Conservation (phyloP, 225 moss, liverwort and hornwort species). For the Pseudoscleropodium purum region DNA sequence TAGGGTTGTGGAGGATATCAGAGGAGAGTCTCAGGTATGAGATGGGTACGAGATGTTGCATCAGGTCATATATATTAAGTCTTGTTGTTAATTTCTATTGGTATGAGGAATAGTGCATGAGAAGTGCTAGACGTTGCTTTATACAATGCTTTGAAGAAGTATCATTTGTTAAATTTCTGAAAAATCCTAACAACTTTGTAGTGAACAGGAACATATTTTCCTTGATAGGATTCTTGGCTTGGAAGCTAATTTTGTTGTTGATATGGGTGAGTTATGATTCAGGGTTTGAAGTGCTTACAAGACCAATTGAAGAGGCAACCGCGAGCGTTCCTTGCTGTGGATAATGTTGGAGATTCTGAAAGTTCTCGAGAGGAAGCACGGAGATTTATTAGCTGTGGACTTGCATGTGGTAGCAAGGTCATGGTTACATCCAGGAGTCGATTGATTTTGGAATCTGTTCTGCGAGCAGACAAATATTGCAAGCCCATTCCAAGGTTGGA, state of each 20-base stretch:
- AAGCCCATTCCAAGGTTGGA: neutral
- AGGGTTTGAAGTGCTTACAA: neutral
- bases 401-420: neutral
- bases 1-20: fast-evolving
- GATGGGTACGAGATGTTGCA: neutral
- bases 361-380: neutral
- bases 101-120: neutral
- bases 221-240: fast-evolving
- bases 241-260: neutral
- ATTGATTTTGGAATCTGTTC: neutral
- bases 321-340: neutral
- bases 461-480: neutral
- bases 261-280: neutral
- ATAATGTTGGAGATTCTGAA: neutral
- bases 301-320: neutral
- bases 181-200: neutral
- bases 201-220: fast-evolving
- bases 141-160: fast-evolving
- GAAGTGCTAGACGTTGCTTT: neutral
- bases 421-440: neutral
- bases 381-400: neutral
- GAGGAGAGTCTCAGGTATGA: neutral
- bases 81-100: too few relatives aligned
- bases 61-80: fast-evolving
- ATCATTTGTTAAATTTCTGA: too few relatives aligned